Conservation (phyloP, 2,329 filamentous ascomycete species). For the Claviceps sp. region DNA sequence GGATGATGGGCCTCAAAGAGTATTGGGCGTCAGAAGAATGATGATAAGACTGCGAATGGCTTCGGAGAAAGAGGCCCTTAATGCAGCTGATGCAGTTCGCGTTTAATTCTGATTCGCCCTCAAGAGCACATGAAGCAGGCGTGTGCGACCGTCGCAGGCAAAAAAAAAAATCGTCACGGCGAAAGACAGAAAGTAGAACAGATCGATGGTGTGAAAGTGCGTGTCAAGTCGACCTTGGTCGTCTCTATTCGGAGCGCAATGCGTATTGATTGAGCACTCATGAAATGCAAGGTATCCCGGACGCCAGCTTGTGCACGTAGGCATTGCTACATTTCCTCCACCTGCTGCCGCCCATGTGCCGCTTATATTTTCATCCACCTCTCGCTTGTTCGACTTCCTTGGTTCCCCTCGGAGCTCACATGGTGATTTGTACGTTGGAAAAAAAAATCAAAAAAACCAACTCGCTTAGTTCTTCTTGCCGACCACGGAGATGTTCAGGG, state of each 20-base stretch:
- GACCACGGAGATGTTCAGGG: constrained; percentile 39
- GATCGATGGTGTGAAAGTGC: constrained; percentile 3
- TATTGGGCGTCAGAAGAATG: no score
- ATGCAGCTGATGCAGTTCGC: no score
- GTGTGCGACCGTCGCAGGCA: no score
- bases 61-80: no score
- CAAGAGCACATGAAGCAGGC: no score
- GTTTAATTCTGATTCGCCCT: no score
- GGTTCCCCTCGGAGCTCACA: not conserved
- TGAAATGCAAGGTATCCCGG: constrained; percentile 41
- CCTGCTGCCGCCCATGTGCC: constrained; percentile 3
- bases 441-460: not conserved
- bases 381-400: constrained; percentile 5
- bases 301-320: constrained; percentile 35
- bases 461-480: constrained; percentile 36
- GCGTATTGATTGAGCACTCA: constrained; percentile 22
- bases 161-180: no score
- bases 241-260: constrained; percentile 18
- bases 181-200: not conserved
- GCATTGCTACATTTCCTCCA: constrained; percentile 18
- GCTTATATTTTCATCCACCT: constrained; percentile 9
- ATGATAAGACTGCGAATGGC: no score
- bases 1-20: no score
- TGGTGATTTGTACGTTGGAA: not conserved
- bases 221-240: constrained; percentile 24